Evolutionary conservation across 345 rosid genomes (phyloP).

Genomic region (Erodium maritimum): DNA sequence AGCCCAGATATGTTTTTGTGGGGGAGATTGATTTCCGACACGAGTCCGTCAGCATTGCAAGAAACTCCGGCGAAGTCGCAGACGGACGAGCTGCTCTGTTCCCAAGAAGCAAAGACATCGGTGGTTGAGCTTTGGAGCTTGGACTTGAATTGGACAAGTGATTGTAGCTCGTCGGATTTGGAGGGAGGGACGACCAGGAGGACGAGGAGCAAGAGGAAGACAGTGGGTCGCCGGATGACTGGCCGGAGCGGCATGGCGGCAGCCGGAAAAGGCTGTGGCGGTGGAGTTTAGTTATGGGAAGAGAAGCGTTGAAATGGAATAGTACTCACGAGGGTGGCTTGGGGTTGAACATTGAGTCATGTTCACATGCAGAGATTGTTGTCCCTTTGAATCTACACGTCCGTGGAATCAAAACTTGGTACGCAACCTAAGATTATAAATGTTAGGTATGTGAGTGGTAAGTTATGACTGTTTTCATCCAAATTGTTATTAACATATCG

Average conservation of each 20-base stretch:
- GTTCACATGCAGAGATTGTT: conserved; percentile 13
- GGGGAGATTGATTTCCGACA: conserved; percentile 48
- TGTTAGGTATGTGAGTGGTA: no score
- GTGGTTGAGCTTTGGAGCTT: conserved; percentile 21
- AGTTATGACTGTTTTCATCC: no score
- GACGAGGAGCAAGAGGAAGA: conserved; percentile 14
- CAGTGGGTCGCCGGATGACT: conserved; percentile 12
- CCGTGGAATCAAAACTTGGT: background rate
- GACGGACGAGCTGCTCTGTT: conserved; percentile 6
- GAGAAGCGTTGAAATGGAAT: conserved; percentile 11
- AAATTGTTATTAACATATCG: no score
- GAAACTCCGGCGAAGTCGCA: conserved; percentile 47
- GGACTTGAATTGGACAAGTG: conserved; percentile 37
- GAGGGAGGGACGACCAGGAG: conserved; percentile 12
- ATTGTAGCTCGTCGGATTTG: conserved; percentile 25
- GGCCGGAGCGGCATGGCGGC: conserved; percentile 18
- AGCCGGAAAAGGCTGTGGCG: conserved; percentile 9
- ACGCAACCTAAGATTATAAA: no score
- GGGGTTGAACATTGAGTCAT: conserved; percentile 5
- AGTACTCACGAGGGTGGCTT: conserved; percentile 23
- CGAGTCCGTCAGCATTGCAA: conserved; percentile 35
- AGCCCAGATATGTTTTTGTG: conserved; percentile 27
- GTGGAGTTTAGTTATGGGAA: background rate
- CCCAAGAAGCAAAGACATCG: conserved; percentile 42
- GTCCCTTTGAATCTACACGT: background rate